phyloP scores from a whole-genome alignment of 495 filamentous ascomycete genomes.

The Trichocladium antarcticum region DNA sequence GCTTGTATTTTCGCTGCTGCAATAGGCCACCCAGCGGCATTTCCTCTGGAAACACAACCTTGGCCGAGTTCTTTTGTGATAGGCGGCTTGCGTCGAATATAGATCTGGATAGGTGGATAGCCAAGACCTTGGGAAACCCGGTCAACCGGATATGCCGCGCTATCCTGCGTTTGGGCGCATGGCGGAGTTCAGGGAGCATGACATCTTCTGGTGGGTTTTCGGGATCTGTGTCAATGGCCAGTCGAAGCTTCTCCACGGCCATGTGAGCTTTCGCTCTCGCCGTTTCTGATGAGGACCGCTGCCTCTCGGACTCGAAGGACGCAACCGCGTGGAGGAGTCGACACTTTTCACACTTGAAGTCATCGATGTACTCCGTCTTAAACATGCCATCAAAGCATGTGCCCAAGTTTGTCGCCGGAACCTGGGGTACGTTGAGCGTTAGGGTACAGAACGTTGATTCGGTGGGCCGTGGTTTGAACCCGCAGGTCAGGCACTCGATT shows the following conservation, averaged over 20 bases:
- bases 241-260: constrained; percentile 43
- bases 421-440: constrained; percentile 81
- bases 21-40: constrained; percentile 71
- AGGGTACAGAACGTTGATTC: constrained; percentile 81
- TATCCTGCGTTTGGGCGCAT: constrained; percentile 72
- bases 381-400: constrained; percentile 84
- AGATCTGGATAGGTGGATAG: constrained; percentile 84
- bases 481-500: constrained; percentile 82
- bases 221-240: constrained; percentile 62
- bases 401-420: constrained; percentile 38
- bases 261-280: constrained; percentile 34
- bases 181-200: constrained; percentile 57
- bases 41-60: constrained; percentile 79
- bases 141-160: constrained; percentile 77
- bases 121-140: constrained; percentile 74
- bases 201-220: constrained; percentile 63
- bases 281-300: constrained; percentile 38
- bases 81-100: constrained; percentile 65
- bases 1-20: constrained; percentile 65
- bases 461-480: constrained; percentile 74
- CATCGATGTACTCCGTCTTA: constrained; percentile 91
- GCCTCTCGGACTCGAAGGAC: constrained; percentile 25
- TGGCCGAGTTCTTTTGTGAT: constrained; percentile 87
- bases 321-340: constrained; percentile 62
- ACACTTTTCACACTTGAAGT: constrained; percentile 90